Evolutionary conservation across 2,329 filamentous ascomycete species (phyloP).

Genomic region (Sclerotinia borealis): DNA sequence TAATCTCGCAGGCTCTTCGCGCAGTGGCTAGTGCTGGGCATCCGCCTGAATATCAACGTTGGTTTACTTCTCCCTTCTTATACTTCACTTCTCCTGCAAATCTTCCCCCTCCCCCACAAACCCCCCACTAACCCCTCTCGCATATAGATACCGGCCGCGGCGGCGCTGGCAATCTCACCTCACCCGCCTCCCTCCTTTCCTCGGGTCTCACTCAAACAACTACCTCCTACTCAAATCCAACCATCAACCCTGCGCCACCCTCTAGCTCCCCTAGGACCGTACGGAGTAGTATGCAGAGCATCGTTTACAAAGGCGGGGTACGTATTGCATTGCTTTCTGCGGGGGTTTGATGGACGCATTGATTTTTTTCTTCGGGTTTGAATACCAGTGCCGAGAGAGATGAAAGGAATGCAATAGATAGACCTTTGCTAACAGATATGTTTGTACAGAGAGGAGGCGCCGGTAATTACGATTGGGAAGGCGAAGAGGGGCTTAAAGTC

Average conservation of each 20-base stretch:
- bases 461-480: not conserved
- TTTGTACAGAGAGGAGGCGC: not conserved
- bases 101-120: not conserved
- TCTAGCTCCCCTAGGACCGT: not conserved
- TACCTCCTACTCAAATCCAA: conserved; percentile 12
- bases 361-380: conserved; percentile 18
- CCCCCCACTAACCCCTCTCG: not conserved
- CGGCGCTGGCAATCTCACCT: conserved; percentile 55
- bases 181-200: conserved; percentile 19
- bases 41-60: conserved; percentile 33
- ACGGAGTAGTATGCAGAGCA: conserved; percentile 8
- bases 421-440: conserved; percentile 24
- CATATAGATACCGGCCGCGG: conserved; percentile 44
- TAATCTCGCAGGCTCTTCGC: not conserved
- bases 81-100: not conserved
- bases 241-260: conserved; percentile 4
- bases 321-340: conserved; percentile 52
- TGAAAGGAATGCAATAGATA: conserved; percentile 33
- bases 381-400: conserved; percentile 21
- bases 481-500: not conserved
- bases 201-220: conserved; percentile 16
- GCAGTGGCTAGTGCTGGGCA: not conserved
- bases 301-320: conserved; percentile 40
- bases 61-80: not conserved
- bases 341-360: too few species aligned